phyloP scores from a whole-genome alignment of 768 basidiomycete species.

The Termitomyces heimii region DNA sequence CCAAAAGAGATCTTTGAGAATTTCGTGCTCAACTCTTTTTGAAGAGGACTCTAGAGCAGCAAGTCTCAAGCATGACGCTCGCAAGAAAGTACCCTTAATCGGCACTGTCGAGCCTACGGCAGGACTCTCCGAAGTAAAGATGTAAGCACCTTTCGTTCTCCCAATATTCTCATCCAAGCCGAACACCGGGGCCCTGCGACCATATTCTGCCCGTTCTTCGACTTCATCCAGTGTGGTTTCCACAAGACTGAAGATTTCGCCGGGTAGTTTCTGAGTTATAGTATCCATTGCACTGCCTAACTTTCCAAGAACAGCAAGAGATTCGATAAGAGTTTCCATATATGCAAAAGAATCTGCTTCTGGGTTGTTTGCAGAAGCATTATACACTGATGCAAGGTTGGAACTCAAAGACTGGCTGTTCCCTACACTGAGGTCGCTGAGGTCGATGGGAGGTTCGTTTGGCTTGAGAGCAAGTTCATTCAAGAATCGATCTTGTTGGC shows the following conservation, averaged over 20 bases:
- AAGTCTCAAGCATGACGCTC: conserved; percentile 55
- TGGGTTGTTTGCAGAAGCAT: conserved; percentile 47
- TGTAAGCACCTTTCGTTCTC: conserved; percentile 48
- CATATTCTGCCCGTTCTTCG: conserved; percentile 82
- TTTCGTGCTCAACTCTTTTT: conserved; percentile 76
- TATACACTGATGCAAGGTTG: conserved; percentile 12
- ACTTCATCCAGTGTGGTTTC: conserved; percentile 89
- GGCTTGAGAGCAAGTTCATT: conserved; percentile 61
- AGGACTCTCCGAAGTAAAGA: conserved; percentile 32
- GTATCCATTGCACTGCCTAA: conserved; percentile 80
- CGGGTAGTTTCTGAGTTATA: conserved; percentile 74
- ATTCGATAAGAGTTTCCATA: conserved; percentile 88
- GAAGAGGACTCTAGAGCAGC: conserved; percentile 69
- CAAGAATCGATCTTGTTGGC: conserved; percentile 58
- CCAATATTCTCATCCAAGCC: conserved; percentile 28
- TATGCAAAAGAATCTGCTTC: conserved; percentile 93
- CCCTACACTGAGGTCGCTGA: conserved; percentile 36
- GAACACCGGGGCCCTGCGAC: conserved; percentile 41
- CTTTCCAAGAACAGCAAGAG: conserved; percentile 87
- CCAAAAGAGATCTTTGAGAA: conserved; percentile 91
- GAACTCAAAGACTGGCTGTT: conserved; percentile 14
- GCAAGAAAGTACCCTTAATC: conserved; percentile 26
- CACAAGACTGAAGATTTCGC: conserved; percentile 80
- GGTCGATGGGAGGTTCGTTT: conserved; percentile 72
- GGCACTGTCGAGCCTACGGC: conserved; percentile 17